Conservation (phyloP, 164 flowering plant genomes). For the Stephania yunnanensis region DNA sequence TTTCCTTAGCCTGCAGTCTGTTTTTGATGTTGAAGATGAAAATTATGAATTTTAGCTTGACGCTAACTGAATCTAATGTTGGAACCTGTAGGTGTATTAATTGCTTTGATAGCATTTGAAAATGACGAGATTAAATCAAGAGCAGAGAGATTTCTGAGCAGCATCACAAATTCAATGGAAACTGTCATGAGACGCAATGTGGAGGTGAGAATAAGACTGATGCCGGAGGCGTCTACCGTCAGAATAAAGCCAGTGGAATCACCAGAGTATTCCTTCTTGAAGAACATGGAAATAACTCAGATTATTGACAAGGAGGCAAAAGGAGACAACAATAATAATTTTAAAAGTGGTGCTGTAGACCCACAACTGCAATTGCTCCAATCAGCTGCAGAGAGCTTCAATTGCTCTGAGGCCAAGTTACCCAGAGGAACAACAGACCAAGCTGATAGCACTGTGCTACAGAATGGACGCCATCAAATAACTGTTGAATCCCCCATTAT, state of each 20-base stretch:
- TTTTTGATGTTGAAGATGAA: neutral
- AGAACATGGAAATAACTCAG: slow-evolving; percentile 19
- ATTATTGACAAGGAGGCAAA: slow-evolving; percentile 22
- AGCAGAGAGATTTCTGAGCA: slow-evolving; percentile 84
- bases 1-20: neutral
- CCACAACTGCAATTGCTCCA: slow-evolving; percentile 20
- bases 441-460: slow-evolving; percentile 17
- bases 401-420: slow-evolving; percentile 24
- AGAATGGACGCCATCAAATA: slow-evolving; percentile 19
- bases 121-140: slow-evolving; percentile 59
- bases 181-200: slow-evolving; percentile 64
- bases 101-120: slow-evolving; percentile 64
- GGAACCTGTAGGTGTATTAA: slow-evolving; percentile 54
- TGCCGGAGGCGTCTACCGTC: slow-evolving; percentile 28
- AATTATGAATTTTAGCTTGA: neutral
- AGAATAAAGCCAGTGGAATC: slow-evolving; percentile 16
- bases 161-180: slow-evolving; percentile 88
- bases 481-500: slow-evolving; percentile 20
- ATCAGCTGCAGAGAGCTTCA: slow-evolving; percentile 24
- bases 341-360: slow-evolving; percentile 13
- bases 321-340: slow-evolving; percentile 9
- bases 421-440: slow-evolving; percentile 21
- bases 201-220: slow-evolving; percentile 59
- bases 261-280: slow-evolving; percentile 18
- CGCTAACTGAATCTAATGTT: neutral